Evolutionary conservation across 2,329 filamentous ascomycete species (phyloP).

Genomic region (Thielaviopsis musarum): DNA sequence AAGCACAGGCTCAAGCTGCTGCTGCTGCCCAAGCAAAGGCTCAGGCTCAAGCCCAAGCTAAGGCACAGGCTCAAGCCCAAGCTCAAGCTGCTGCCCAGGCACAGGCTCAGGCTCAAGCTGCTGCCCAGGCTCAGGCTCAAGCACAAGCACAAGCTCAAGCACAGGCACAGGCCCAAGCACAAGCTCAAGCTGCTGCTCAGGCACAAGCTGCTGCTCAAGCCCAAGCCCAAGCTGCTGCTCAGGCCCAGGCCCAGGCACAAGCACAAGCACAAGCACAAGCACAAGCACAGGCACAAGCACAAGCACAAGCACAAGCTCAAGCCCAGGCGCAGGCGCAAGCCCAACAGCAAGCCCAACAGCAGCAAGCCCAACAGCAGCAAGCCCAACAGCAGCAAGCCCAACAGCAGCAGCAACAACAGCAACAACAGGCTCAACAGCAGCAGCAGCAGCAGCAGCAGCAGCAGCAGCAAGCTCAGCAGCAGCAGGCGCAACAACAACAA

Average conservation of each 20-base stretch:
- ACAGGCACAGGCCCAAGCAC: slow-evolving; percentile 9
- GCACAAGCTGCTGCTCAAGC: slow-evolving; percentile 12
- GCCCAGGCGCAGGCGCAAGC: slow-evolving; percentile 4
- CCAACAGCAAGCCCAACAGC: too few species aligned
- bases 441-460: neutral
- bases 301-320: neutral
- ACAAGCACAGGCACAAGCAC: slow-evolving; percentile 7
- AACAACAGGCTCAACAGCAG: too few species aligned
- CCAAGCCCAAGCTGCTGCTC: slow-evolving; percentile 2
- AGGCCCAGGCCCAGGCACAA: neutral
- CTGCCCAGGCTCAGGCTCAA: neutral
- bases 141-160: slow-evolving; percentile 17
- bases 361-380: too few species aligned
- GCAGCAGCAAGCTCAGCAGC: neutral
- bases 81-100: slow-evolving; percentile 9
- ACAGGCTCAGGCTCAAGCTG: slow-evolving; percentile 20
- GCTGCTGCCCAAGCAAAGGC: slow-evolving; percentile 6
- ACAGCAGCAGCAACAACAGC: too few species aligned
- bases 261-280: neutral
- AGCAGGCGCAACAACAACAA: neutral
- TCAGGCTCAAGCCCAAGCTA: slow-evolving; percentile 5
- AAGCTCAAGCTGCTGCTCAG: slow-evolving; percentile 13
- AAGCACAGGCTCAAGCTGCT: slow-evolving; percentile 9
- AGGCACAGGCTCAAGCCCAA: slow-evolving; percentile 8
- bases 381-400: too few species aligned